Evolutionary conservation across 2,329 filamentous ascomycete genomes (phyloP), one percentile per base, ranked within the genome.

Genomic region (Colletotrichum musae): DNA sequence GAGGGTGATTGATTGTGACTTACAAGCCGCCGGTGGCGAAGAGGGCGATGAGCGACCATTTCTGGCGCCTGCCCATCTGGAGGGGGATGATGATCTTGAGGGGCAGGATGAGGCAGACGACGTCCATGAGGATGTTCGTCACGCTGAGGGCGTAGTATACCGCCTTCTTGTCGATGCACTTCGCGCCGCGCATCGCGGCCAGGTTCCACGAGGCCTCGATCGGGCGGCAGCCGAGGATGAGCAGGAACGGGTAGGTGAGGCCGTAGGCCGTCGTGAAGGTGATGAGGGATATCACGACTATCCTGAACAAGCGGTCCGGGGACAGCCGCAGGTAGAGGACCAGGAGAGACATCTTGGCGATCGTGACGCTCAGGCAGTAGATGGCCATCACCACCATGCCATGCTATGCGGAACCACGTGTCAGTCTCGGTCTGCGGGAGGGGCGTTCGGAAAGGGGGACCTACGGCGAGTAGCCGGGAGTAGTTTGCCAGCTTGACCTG

Each of bases 251-350:
- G 26, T 66, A 69, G 5, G 79, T 71, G 26, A 81, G 69, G 10
- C 74, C 72, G 62, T 77, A 77, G 24, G 77, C 47, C 15, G 75
- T 72, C 39, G 81, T 75, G 36, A 81, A 32, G 10, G 64, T 68
- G 1, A 75, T 76, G 28, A 81, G 72, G 6, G 73, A 58, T 21
- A 75, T 57, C 15, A 80, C 77, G n/a, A 78, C 71, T 36, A 71
- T 74, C 9, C 76, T 77, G 65, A 80, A 78, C 45, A 74, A 74
- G 18, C 72, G 74, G 5, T 73, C 72, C 1, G 77, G 77, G 78
- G 71, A 70, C 9, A 72, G 60, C 16, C 70, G 70, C n/a, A 69
- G 48, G 39, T 71, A 71, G 2, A 72, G 50, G 13, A 68, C 58
- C 10, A 72, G 68, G 1, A 72, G 65, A 9, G 70, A 72, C 41